A percentile compares a stretch with the other conserved stretches of the same genome.
Evolutionary conservation across 2,329 filamentous ascomycete species (phyloP).

Genomic region (Colletotrichum limetticola): DNA sequence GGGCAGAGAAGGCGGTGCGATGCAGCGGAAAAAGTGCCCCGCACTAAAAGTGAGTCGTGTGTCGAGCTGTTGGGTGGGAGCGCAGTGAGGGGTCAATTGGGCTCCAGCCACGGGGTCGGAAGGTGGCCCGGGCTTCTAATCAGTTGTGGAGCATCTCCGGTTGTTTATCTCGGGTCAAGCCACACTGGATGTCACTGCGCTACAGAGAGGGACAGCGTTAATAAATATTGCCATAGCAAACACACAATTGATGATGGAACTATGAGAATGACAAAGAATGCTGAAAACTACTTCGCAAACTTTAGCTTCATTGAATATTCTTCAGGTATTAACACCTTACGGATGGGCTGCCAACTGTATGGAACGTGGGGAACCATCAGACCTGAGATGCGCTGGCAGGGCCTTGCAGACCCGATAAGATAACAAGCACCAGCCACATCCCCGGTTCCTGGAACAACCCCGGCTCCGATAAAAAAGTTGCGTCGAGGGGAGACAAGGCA

Average conservation of each 20-base stretch:
- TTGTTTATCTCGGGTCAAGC: background rate
- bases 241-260: too few relatives aligned
- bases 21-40: constrained; percentile 34
- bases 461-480: constrained; percentile 38
- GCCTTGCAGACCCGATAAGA: constrained; percentile 1
- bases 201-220: background rate
- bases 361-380: too few relatives aligned
- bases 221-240: too few relatives aligned
- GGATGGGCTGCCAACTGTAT: too few relatives aligned
- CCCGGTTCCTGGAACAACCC: constrained; percentile 36
- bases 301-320: too few relatives aligned
- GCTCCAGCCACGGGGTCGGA: constrained; percentile 24
- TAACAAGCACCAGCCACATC: constrained; percentile 29
- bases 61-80: constrained; percentile 27
- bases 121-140: constrained; percentile 1
- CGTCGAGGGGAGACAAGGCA: constrained; percentile 32
- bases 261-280: too few relatives aligned
- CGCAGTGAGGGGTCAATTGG: constrained; percentile 34
- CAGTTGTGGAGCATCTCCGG: background rate
- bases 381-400: too few relatives aligned
- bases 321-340: too few relatives aligned
- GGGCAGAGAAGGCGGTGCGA: constrained; percentile 33
- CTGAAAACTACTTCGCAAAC: too few relatives aligned
- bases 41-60: constrained; percentile 34
- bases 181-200: background rate